Percentiles rank a stretch among this genome's conserved stretches.
These are phyloP conservation scores for Colletotrichum magnum DNA, from an alignment of 2,329 filamentous ascomycete genomes.

Conservation along the genomic window DNA sequence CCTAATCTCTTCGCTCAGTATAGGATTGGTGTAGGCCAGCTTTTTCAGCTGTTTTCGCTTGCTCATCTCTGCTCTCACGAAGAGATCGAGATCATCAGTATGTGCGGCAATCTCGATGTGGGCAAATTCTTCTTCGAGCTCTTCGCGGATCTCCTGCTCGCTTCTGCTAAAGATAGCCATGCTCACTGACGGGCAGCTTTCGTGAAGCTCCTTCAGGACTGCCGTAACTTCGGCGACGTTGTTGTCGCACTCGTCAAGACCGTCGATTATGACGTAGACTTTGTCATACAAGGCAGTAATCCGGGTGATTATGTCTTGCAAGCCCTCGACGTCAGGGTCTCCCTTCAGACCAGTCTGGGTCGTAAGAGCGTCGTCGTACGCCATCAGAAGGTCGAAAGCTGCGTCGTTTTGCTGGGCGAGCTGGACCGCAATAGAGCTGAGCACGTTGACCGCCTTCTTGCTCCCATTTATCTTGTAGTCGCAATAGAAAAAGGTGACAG, in stretches of 20 bases:
- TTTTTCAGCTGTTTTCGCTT: background rate
- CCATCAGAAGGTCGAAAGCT: background rate
- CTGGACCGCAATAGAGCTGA: background rate
- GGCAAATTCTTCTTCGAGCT: background rate
- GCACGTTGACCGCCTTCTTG: background rate
- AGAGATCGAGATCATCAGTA: conserved; percentile 12
- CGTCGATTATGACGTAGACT: background rate
- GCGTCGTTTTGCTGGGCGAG: background rate
- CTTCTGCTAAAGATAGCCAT: background rate
- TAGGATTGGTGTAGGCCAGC: background rate
- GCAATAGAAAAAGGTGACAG: conserved; percentile 12
- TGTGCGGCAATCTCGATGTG: conserved; percentile 9
- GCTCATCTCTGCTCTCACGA: conserved; percentile 12
- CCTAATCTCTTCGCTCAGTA: background rate
- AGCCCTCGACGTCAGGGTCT: background rate
- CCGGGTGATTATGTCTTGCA: background rate
- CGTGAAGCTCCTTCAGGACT: background rate
- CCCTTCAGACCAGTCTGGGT: background rate
- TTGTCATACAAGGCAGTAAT: background rate
- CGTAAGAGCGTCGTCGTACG: background rate
- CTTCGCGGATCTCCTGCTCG: background rate
- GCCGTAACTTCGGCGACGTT: background rate
- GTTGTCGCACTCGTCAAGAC: conserved; percentile 1
- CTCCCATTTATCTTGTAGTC: conserved; percentile 4
- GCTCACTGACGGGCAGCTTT: accelerated